Conservation (phyloP, 2,329 filamentous ascomycete species). For the Fusarium subtropicale region DNA sequence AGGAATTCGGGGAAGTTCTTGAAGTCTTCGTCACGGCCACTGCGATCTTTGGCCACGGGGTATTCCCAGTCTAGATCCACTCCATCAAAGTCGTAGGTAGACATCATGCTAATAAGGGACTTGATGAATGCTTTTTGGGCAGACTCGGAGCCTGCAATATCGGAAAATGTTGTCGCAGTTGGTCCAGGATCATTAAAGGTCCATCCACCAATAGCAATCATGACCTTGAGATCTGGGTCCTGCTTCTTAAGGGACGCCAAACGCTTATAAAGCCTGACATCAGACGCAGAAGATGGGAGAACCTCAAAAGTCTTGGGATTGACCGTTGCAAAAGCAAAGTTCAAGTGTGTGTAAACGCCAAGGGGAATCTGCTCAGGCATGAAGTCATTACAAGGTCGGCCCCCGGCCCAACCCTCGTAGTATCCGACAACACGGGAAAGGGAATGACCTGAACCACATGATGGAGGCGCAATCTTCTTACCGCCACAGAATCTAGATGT, state of each 20-base stretch:
- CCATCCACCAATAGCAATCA: constrained; percentile 58
- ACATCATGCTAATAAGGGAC: constrained; percentile 27
- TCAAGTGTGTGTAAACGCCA: constrained; percentile 17
- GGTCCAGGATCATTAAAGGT: constrained; percentile 37
- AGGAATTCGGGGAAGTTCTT: constrained; percentile 1
- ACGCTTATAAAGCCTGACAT: not conserved
- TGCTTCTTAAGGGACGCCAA: constrained; percentile 47
- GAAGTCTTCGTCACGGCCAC: not conserved
- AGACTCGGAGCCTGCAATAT: not conserved
- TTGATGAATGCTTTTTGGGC: not conserved
- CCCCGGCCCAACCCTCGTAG: constrained; percentile 11
- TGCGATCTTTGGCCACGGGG: constrained; percentile 52
- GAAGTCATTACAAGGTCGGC: constrained; percentile 10
- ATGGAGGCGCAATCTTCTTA: constrained; percentile 6
- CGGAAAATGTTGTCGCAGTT: constrained; percentile 44
- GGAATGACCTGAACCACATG: not conserved
- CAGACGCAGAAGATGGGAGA: not conserved
- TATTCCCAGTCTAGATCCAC: constrained; percentile 48
- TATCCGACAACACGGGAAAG: constrained; percentile 19
- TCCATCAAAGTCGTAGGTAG: constrained; percentile 43
- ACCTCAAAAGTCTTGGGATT: constrained; percentile 6
- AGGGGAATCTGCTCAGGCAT: constrained; percentile 11
- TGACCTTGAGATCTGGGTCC: constrained; percentile 49
- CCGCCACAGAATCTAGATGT: constrained; percentile 10
- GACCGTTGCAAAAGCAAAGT: constrained; percentile 22